These are phyloP conservation scores for Candida silvicultrix DNA, from an alignment of 805 yeast species.

Conservation along the genomic window DNA sequence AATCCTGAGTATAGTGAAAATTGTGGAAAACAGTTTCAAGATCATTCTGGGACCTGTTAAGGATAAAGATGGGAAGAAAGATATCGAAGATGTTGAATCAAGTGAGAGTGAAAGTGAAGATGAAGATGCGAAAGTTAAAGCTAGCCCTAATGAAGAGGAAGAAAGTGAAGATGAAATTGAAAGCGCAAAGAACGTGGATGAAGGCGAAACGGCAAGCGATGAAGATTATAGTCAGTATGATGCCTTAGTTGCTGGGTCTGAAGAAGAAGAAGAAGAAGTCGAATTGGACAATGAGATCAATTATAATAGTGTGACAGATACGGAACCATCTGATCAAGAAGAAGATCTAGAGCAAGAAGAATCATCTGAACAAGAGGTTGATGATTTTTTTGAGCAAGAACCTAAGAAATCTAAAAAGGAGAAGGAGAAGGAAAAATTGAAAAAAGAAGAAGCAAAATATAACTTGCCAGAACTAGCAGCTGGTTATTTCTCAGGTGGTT, in stretches of 20 bases:
- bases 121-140: slow-evolving; percentile 13
- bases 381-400: slow-evolving; percentile 34
- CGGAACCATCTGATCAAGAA: slow-evolving; percentile 40
- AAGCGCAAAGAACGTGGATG: slow-evolving; percentile 7
- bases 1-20: slow-evolving; percentile 38
- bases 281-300: slow-evolving; percentile 24
- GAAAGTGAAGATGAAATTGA: slow-evolving; percentile 16
- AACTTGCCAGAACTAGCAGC: slow-evolving; percentile 63
- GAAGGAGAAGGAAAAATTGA: background rate
- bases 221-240: slow-evolving; percentile 27
- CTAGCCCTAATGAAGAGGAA: slow-evolving; percentile 17
- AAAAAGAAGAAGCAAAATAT: slow-evolving; percentile 8
- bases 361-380: slow-evolving; percentile 20
- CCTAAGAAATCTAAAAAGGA: slow-evolving; percentile 18
- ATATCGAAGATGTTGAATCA: slow-evolving; percentile 11
- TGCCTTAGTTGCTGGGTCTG: slow-evolving; percentile 30
- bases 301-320: slow-evolving; percentile 62
- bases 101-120: slow-evolving; percentile 20
- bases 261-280: slow-evolving; percentile 34
- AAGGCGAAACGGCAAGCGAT: slow-evolving; percentile 20
- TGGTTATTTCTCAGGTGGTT: slow-evolving; percentile 85
- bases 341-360: slow-evolving; percentile 19
- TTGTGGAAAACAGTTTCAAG: slow-evolving; percentile 33
- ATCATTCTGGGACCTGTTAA: slow-evolving; percentile 25
- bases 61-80: slow-evolving; percentile 15